Percentiles rank a stretch among this genome's conserved stretches.
phyloP scores from a whole-genome alignment of 306 rosid genomes.

The Lagenaria siceraria region DNA sequence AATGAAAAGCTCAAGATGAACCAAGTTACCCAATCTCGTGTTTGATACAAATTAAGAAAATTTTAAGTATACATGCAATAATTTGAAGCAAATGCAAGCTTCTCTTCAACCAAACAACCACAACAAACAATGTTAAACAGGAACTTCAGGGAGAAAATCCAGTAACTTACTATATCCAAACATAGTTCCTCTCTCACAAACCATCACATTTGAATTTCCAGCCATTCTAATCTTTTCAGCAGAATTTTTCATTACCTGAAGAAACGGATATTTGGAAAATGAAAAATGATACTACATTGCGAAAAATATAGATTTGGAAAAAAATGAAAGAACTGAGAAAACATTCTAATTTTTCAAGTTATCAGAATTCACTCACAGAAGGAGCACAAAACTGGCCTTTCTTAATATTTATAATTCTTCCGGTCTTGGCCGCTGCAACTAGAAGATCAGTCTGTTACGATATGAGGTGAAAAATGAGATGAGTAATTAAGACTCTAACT shows the following conservation, averaged over 20 bases:
- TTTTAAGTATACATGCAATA: not conserved
- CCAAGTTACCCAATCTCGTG: not conserved
- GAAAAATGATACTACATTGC: conserved; percentile 4
- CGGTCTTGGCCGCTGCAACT: conserved; percentile 93
- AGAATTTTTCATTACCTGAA: conserved; percentile 82
- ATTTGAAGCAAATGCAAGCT: not conserved
- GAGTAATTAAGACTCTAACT: conserved; percentile 6
- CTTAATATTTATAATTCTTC: conserved; percentile 75
- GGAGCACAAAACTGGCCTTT: conserved; percentile 99
- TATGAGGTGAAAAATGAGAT: conserved; percentile 21
- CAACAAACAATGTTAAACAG: not conserved
- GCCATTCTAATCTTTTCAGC: conserved; percentile 88
- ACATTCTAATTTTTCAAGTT: conserved; percentile 9
- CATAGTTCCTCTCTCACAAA: conserved; percentile 97
- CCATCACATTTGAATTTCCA: conserved; percentile 95
- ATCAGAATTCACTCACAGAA: conserved; percentile 51
- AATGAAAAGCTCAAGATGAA: not conserved
- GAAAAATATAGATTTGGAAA: not conserved
- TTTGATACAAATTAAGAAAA: not conserved
- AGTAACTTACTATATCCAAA: conserved; percentile 95
- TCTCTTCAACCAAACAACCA: not conserved
- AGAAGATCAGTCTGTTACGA: conserved; percentile 89
- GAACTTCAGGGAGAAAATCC: not conserved
- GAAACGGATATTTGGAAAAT: conserved; percentile 5
- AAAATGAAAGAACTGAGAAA: not conserved